Base-by-base conservation (phyloP, 208 protist genomes). In the Leptomonas pyrrhocoris region DNA sequence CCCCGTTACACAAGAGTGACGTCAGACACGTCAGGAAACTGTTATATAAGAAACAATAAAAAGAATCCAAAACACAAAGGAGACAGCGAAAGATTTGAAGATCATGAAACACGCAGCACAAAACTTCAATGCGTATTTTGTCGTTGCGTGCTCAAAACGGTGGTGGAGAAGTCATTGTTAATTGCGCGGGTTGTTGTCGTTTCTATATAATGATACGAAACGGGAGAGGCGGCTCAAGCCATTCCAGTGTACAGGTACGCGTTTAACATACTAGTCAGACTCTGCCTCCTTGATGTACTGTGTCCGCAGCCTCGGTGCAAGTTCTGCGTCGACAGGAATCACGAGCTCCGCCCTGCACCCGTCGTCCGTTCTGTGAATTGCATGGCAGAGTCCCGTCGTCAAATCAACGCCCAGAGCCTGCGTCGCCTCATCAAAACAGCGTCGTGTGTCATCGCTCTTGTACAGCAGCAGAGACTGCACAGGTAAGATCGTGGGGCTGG, bases 401-500 rank as follows among this genome's bases (percentile, higher is more conserved):
- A 30, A 23, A 2, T 68, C 49, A 2, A 77, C 55, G 21, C 53
- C 59, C 2, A 77, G 23, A 8, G 48, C 21, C 15, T 68, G 19
- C 45, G 80, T 62, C 16, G 80, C 77, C 12, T 55, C 45, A 28
- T 83, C 58, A 68, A 85, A 92, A n/a, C 42, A 30, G 9, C 30
- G 27, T 40, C 80, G 69, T 21, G 71, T 82, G 40, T 81, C 80
- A 18, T 63, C 69, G 36, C 89, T 80, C 27, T 70, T 57, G 75
- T 86, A 92, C 11, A 95, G 59, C 53, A 83, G 58, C 38, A 95
- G 42, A 54, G 84, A 77, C 23, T 78, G 74, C 23, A 94, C 80
- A 1, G 90, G 90, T 49, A 96, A 69, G 36, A 90, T 81, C 2
- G 84, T 88, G 7, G 79, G 79, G 59, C 85, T 94, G n/a, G 90